Base-by-base conservation (phyloP, 2,329 filamentous ascomycete species). In the Diaporthe sp. region DNA sequence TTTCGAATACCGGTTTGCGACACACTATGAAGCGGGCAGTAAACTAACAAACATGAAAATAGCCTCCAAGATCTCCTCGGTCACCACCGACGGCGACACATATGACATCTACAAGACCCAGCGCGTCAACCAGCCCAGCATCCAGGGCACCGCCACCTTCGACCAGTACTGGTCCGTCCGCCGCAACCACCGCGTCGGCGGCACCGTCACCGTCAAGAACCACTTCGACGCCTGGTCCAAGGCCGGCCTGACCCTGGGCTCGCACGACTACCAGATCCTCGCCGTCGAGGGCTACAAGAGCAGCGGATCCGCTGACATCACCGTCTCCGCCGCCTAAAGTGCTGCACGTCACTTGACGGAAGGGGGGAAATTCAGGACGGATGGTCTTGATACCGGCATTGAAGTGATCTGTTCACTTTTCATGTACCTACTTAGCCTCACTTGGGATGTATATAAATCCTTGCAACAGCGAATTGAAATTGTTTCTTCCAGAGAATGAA, bases 141-240 rank as follows among this genome's bases (percentile, higher is more conserved):
- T 85, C 65, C 73, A 84, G 74, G 85, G 85, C 55, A 87, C 85
- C 34, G 75, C 77, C 72, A 86, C 84, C 72, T 86, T 87, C 78
- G 79, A 84, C 79, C 85, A 87, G 80, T 87, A 83, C 79, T 85
- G 84, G 83, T 85, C 82, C 28, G 83, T 89, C 13, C 83, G 87
- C 73, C 79, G 81, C 72, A 79, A 74, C 62, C 86, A 88, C 83
- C 82, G 86, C 44, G 82, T 83, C 22, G 82, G 84, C 53, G 87
- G 88, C 4, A 86, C 84, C 8, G 84, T 89, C 70, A 87, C 83
- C 13, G 82, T 83, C 10, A 80, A 79, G 58, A 86, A 85, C 72
- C 87, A 88, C 79, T 87, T 89, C 75, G 81, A 85, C 76, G 86
- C 86, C 4, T 89, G 87, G 87, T 79, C 79, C 31, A 81, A 82